A percentile compares a stretch with the other conserved stretches of the same genome.
These are phyloP conservation scores for Teunomyces tritomae DNA, from an alignment of 805 yeast genomes.

Conservation along the genomic window DNA sequence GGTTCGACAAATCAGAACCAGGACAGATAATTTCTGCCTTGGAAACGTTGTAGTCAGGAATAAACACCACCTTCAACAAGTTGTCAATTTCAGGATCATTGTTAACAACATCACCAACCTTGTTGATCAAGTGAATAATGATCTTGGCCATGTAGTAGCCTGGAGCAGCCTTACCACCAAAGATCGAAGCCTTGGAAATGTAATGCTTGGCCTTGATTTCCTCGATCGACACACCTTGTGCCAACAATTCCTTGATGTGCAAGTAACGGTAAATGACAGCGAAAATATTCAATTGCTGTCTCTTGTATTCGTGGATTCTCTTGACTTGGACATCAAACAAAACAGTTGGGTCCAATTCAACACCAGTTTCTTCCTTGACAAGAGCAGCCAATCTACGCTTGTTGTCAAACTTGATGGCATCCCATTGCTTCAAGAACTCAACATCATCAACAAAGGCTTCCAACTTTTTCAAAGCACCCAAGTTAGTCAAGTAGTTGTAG, in stretches of 20 bases:
- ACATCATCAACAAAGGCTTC: conserved; percentile 66
- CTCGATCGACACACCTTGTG: conserved; percentile 41
- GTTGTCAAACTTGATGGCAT: conserved; percentile 63
- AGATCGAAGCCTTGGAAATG: conserved; percentile 73
- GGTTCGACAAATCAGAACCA: conserved; percentile 88
- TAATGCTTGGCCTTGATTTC: conserved; percentile 58
- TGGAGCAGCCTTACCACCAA: conserved; percentile 98
- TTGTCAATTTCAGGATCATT: conserved; percentile 71
- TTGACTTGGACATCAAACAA: conserved; percentile 91
- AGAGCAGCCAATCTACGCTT: conserved; percentile 65
- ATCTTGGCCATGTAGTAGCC: conserved; percentile 95
- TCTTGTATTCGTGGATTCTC: conserved; percentile 92
- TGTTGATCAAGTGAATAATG: conserved; percentile 79
- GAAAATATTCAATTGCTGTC: conserved; percentile 90
- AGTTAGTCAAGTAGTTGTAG: conserved; percentile 65
- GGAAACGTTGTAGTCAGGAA: conserved; percentile 91
- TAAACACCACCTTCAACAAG: conserved; percentile 78
- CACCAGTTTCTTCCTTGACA: conserved; percentile 61
- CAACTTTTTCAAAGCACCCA: conserved; percentile 63
- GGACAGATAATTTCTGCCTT: conserved; percentile 91
- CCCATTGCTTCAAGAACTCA: conserved; percentile 70
- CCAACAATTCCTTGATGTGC: conserved; percentile 64
- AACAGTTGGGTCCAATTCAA: conserved; percentile 68
- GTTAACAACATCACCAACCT: conserved; percentile 79
- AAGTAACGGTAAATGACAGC: conserved; percentile 85